These are phyloP conservation scores for Monosporascus sp. DNA, from an alignment of 2,329 filamentous ascomycete species.

Conservation along the genomic window DNA sequence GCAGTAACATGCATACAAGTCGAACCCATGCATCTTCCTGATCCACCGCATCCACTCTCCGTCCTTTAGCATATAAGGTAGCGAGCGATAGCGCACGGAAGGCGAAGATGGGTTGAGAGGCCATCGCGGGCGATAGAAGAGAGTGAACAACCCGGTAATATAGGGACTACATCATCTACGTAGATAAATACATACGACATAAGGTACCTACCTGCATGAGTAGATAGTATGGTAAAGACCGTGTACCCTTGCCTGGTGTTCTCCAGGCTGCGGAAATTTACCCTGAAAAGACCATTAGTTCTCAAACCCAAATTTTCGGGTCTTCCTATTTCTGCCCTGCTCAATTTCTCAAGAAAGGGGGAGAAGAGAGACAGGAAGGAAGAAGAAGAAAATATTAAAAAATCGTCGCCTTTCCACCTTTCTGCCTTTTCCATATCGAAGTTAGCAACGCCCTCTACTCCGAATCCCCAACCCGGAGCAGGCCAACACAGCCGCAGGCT, in stretches of 20 bases:
- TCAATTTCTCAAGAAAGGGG: not conserved
- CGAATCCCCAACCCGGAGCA: not conserved
- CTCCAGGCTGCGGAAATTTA: not conserved
- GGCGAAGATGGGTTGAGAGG: too few species aligned
- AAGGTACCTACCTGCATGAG: not conserved
- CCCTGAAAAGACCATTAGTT: not conserved
- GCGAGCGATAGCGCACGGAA: too few species aligned
- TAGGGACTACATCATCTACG: too few species aligned
- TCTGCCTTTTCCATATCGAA: too few species aligned
- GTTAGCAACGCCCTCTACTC: too few species aligned
- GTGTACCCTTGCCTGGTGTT: not conserved
- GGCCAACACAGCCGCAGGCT: not conserved
- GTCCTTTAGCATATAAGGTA: too few species aligned
- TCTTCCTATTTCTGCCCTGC: not conserved
- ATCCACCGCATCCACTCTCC: too few species aligned
- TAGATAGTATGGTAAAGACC: not conserved
- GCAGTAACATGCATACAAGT: too few species aligned
- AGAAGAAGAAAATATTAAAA: not conserved
- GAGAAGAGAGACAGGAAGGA: not conserved
- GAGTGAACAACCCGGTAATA: too few species aligned
- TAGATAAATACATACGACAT: too few species aligned
- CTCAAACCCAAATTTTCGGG: not conserved
- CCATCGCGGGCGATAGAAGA: too few species aligned
- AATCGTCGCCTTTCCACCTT: not conserved
- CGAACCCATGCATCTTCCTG: too few species aligned